Conservation (phyloP, 805 yeast species). For the Wickerhamomyces bisporus region DNA sequence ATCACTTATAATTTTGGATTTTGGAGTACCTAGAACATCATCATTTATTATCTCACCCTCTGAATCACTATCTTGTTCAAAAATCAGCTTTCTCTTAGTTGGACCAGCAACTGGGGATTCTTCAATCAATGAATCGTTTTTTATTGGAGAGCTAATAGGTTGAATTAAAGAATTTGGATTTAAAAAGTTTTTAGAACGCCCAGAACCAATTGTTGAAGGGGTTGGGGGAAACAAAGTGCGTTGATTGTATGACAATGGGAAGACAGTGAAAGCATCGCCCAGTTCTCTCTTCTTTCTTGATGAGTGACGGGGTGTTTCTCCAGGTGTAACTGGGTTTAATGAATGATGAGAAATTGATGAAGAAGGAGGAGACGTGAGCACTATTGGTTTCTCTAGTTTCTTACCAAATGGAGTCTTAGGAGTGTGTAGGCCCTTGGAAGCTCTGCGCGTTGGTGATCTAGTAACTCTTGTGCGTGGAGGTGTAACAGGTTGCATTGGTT, state of each 20-base stretch:
- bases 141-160: too few species aligned
- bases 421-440: conserved; percentile 9
- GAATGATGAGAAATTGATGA: conserved; percentile 7
- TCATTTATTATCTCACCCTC: conserved; percentile 16
- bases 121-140: too few species aligned
- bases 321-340: conserved; percentile 14
- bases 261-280: conserved; percentile 9
- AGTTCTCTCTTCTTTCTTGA: conserved; percentile 9
- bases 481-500: conserved; percentile 21
- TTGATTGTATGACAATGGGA: conserved; percentile 5
- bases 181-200: conserved; percentile 16
- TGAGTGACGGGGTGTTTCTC: conserved; percentile 21
- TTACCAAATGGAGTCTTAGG: conserved; percentile 22
- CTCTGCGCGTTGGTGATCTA: conserved; percentile 5
- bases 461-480: conserved; percentile 17
- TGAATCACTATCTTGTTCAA: conserved; percentile 11
- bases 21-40: conserved; percentile 27
- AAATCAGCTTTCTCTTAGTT: conserved; percentile 13
- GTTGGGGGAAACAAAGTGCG: conserved; percentile 26
- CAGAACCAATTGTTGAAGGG: conserved; percentile 25
- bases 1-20: conserved; percentile 28
- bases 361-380: conserved; percentile 1
- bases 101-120: conserved; percentile 11
- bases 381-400: conserved; percentile 5
- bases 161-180: too few species aligned